Conservation (phyloP, 768 basidiomycete species). For the Boletus insuetus region DNA sequence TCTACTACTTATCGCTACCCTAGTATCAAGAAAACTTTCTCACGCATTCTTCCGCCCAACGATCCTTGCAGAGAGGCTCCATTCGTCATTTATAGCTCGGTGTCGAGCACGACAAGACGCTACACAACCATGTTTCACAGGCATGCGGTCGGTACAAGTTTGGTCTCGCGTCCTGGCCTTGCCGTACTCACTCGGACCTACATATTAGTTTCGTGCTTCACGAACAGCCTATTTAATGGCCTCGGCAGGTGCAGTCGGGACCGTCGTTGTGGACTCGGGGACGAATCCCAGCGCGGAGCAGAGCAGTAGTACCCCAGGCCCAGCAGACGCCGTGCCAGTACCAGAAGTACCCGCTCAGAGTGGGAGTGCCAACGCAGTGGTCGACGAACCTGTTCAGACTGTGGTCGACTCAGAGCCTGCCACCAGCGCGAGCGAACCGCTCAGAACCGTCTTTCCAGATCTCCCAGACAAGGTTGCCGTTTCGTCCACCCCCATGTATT, state of each 20-base stretch:
- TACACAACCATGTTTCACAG: slow-evolving; percentile 22
- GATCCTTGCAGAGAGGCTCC: no score
- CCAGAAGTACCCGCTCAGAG: background rate
- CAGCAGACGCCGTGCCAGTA: background rate
- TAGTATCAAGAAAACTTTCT: background rate
- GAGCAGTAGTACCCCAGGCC: background rate
- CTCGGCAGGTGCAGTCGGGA: slow-evolving; percentile 16
- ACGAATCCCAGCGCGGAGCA: slow-evolving; percentile 2
- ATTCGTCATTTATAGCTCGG: no score
- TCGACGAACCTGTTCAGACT: background rate
- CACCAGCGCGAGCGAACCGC: slow-evolving; percentile 7
- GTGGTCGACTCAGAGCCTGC: background rate
- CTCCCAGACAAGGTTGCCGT: slow-evolving; percentile 27
- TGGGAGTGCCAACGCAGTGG: background rate
- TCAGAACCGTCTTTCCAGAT: slow-evolving; percentile 11
- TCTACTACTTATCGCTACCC: background rate
- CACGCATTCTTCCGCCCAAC: slow-evolving; percentile 22
- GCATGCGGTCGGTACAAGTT: slow-evolving; percentile 19
- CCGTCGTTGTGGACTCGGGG: slow-evolving; percentile 12
- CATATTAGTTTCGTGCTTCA: slow-evolving; percentile 24
- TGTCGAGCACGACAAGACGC: slow-evolving; percentile 1
- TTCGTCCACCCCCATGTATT: background rate
- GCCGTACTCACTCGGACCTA: background rate
- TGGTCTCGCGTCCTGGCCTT: background rate
- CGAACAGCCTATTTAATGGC: slow-evolving; percentile 19